A percentile compares a stretch with the other conserved stretches of the same genome.
phyloP scores from a whole-genome alignment of 129 eudicot species.

The Flaveria robusta region DNA sequence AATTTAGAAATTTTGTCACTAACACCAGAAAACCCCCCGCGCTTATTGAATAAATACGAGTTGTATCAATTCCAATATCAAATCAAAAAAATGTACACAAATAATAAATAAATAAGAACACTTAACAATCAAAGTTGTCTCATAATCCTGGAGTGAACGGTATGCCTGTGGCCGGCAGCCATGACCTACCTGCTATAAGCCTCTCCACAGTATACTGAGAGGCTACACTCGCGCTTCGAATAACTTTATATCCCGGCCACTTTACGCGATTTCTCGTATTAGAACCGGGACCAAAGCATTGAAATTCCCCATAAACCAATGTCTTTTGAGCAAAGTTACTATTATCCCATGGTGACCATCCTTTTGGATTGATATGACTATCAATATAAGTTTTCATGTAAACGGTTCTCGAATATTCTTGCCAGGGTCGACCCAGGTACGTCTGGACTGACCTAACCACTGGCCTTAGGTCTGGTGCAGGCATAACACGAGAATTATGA shows the following conservation, averaged over 20 bases:
- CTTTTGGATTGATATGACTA: slow-evolving; percentile 45
- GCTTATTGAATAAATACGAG: slow-evolving; percentile 37
- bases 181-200: slow-evolving; percentile 54
- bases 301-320: slow-evolving; percentile 65
- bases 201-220: slow-evolving; percentile 47
- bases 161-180: slow-evolving; percentile 59
- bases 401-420: slow-evolving; percentile 62
- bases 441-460: slow-evolving; percentile 39
- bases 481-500: slow-evolving; percentile 52
- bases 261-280: slow-evolving; percentile 48
- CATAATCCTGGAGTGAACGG: slow-evolving; percentile 55
- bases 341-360: slow-evolving; percentile 67
- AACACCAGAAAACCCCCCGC: slow-evolving; percentile 10
- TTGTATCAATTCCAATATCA: slow-evolving; percentile 38
- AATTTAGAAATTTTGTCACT: not conserved
- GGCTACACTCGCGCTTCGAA: slow-evolving; percentile 47
- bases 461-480: slow-evolving; percentile 56
- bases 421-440: slow-evolving; percentile 70
- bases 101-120: slow-evolving; percentile 37
- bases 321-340: slow-evolving; percentile 42
- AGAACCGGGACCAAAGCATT: slow-evolving; percentile 60
- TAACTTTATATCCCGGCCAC: slow-evolving; percentile 61
- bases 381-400: slow-evolving; percentile 49
- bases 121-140: slow-evolving; percentile 4
- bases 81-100: slow-evolving; percentile 48